These are phyloP conservation scores for Lolium perenne DNA, from an alignment of 176 grass and related monocot species.

Conservation along the genomic window DNA sequence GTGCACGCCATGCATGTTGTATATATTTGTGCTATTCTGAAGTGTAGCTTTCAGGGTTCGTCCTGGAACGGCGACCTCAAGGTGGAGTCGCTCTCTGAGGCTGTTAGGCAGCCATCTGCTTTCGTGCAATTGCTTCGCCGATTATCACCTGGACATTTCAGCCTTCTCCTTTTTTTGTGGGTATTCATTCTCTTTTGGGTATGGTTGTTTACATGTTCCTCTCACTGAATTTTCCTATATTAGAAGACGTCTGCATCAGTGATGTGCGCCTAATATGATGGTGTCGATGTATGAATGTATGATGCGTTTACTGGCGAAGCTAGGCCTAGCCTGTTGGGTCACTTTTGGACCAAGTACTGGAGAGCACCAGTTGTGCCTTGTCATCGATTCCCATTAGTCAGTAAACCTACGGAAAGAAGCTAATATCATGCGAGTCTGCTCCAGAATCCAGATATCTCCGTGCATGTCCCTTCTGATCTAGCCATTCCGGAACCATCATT, in stretches of 20 bases:
- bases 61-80: background rate
- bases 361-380: background rate
- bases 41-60: background rate
- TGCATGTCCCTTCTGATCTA: background rate
- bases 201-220: conserved; percentile 42
- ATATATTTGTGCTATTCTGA: conserved; percentile 6
- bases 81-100: background rate
- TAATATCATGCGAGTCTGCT: background rate
- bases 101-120: conserved; percentile 40
- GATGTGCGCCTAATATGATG: conserved; percentile 28
- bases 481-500: background rate
- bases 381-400: background rate
- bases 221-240: conserved; percentile 22
- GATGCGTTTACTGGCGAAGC: background rate
- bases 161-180: conserved; percentile 3
- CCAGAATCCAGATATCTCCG: too few relatives aligned
- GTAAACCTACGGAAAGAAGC: background rate
- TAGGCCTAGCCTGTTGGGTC: conserved; percentile 33
- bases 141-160: background rate
- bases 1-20: background rate
- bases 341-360: conserved; percentile 30
- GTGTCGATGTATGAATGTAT: background rate
- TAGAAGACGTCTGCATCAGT: conserved; percentile 32
- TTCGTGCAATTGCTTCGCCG: conserved; percentile 24
- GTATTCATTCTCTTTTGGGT: background rate